Evolutionary conservation across 805 yeast species (phyloP).

Genomic region (Sugiyamaella smithiae): DNA sequence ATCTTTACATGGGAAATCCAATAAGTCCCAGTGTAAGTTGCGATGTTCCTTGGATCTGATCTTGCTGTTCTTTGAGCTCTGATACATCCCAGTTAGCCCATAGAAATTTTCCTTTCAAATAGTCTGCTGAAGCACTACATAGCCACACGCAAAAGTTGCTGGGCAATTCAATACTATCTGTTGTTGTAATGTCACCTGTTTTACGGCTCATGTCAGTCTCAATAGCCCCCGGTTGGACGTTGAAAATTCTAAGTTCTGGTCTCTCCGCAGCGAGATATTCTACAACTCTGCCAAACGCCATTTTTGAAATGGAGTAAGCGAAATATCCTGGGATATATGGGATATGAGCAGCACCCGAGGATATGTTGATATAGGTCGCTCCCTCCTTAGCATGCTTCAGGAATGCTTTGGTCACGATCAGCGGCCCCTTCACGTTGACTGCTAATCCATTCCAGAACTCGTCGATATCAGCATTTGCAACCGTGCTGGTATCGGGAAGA

Average conservation of each 20-base stretch:
- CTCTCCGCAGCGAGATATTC: neutral
- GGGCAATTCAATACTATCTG: neutral
- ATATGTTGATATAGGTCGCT: neutral
- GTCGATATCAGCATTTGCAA: neutral
- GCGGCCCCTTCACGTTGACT: neutral
- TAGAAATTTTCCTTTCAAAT: neutral
- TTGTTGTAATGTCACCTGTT: neutral
- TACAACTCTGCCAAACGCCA: neutral
- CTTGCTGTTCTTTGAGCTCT: neutral
- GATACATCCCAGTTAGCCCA: slow-evolving; percentile 6
- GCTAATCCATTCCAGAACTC: neutral
- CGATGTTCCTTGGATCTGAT: neutral
- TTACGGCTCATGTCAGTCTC: neutral
- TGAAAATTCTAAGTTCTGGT: neutral
- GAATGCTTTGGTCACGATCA: neutral
- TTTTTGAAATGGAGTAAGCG: neutral
- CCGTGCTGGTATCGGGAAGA: neutral
- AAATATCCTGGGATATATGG: neutral
- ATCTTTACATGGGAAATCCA: neutral
- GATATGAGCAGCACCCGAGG: neutral
- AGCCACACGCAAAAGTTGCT: neutral
- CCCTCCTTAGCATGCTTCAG: neutral
- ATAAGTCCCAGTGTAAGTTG: neutral
- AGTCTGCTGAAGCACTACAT: neutral
- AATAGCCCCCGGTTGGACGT: slow-evolving; percentile 1